phyloP scores from a whole-genome alignment of 331 rosid genomes.

The Malus hybrid region DNA sequence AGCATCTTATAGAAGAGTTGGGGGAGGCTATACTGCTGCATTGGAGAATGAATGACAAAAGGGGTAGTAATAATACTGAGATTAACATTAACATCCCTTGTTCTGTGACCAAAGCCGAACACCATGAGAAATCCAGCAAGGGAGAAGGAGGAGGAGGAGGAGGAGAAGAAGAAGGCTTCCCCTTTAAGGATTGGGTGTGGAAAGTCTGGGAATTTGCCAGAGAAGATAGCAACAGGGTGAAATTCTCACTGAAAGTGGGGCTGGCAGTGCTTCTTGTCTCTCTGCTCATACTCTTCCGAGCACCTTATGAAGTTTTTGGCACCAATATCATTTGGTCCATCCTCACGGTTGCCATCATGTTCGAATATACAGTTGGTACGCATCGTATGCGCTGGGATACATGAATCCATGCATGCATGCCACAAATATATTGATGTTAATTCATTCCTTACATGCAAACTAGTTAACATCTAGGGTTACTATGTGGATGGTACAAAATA shows the following conservation, averaged over 20 bases:
- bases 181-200: constrained; percentile 21
- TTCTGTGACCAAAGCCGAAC: constrained; percentile 12
- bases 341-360: constrained; percentile 67
- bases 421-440: neutral
- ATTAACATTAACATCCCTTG: constrained; percentile 22
- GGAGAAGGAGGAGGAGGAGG: no score
- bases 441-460: neutral
- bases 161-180: neutral
- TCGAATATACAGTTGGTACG: constrained; percentile 76
- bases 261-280: constrained; percentile 63
- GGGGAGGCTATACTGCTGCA: neutral
- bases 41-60: constrained; percentile 51
- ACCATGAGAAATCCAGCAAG: constrained; percentile 5
- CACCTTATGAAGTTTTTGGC: constrained; percentile 62
- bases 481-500: neutral
- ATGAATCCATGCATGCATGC: neutral
- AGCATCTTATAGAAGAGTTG: neutral
- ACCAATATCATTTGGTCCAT: constrained; percentile 67
- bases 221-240: constrained; percentile 47
- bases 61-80: constrained; percentile 27
- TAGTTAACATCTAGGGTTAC: neutral
- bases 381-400: neutral
- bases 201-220: constrained; percentile 38
- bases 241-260: constrained; percentile 64
- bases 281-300: constrained; percentile 46